Evolutionary conservation across 2,329 filamentous ascomycete species (phyloP).

Genomic region (Sordariomycetes sp.): DNA sequence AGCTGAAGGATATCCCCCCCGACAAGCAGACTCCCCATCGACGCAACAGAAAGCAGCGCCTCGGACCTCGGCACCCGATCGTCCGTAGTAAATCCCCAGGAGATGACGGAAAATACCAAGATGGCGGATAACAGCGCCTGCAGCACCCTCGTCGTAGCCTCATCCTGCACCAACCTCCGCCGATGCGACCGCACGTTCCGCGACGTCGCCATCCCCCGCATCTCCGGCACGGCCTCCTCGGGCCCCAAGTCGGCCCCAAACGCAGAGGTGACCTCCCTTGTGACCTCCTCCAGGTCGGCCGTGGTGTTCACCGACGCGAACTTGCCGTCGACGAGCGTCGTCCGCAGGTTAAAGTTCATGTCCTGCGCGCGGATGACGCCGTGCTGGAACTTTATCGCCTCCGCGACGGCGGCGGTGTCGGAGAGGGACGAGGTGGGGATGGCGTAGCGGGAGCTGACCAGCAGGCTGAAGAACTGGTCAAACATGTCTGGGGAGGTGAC

Average conservation of each 20-base stretch:
- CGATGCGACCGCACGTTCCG: slow-evolving; percentile 6
- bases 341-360: slow-evolving; percentile 15
- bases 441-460: slow-evolving; percentile 19
- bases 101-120: slow-evolving; percentile 12
- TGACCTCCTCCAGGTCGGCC: slow-evolving; percentile 8
- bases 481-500: slow-evolving; percentile 14
- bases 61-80: slow-evolving; percentile 13
- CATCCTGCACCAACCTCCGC: slow-evolving; percentile 15
- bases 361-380: slow-evolving; percentile 20
- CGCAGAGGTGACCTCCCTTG: not conserved
- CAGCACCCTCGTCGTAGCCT: slow-evolving; percentile 17
- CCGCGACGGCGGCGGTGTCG: slow-evolving; percentile 11
- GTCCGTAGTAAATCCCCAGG: slow-evolving; percentile 15
- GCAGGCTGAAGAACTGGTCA: slow-evolving; percentile 20
- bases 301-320: slow-evolving; percentile 6
- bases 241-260: slow-evolving; percentile 5
- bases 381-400: slow-evolving; percentile 21
- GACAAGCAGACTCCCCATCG: slow-evolving; percentile 19
- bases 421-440: slow-evolving; percentile 14
- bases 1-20: slow-evolving; percentile 19
- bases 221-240: slow-evolving; percentile 3
- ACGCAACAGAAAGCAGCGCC: slow-evolving; percentile 19
- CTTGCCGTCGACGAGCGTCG: slow-evolving; percentile 10
- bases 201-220: slow-evolving; percentile 7
- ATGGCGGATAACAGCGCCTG: slow-evolving; percentile 16